Base-by-base conservation (phyloP, 441 rosid species). In the Rhodomyrtus psidioides region DNA sequence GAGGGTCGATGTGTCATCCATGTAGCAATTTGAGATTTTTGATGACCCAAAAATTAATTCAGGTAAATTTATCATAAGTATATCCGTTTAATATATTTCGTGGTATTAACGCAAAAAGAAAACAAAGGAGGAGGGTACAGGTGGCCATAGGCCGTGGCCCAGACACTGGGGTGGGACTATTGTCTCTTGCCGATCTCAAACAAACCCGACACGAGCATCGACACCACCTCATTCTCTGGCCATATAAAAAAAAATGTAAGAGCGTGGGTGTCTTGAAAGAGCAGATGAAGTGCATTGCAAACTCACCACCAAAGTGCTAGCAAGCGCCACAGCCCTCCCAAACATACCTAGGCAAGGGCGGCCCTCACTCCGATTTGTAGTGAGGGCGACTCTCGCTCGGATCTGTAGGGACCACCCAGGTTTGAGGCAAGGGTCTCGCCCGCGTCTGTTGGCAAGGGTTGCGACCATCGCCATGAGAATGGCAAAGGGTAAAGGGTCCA, bases 191-290 rank as follows among this genome's bases (percentile, higher is more conserved):
- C 26, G 7, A 34, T 7, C 46, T 34, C 26, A 34, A 62, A 44
- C 46, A 5, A 65, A 34, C 12, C 12, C 24, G 0, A 17, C 44
- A 17, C 10, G 44, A 62, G 39, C 23, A 21, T 9, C 4, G 6
- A 3, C 6, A 19, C 46, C 7, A 65, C 7, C 26, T 17, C 46
- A 44, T 17, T 44, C 8, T 2, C 7, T 65, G 1, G 24, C 13
- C 75, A 62, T 16, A 62, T 28, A 8, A 55, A 15, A 55, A 7
- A 4, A 28, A 1, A 44, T 7, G 24, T 8, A 17, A 62, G 3
- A 16, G 42, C 0, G 12, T 3, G 75, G 12, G 10, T 0, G 75
- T 4, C 44, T 2, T 7, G 1, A 8, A 24, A 2, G 24, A 28
- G 75, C 24, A 62, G 44, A 30, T 0, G 24, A 30, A 44, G 1